phyloP scores from a whole-genome alignment of 805 yeast genomes.

The Saccharomycopsis oosterbeekiorum region DNA sequence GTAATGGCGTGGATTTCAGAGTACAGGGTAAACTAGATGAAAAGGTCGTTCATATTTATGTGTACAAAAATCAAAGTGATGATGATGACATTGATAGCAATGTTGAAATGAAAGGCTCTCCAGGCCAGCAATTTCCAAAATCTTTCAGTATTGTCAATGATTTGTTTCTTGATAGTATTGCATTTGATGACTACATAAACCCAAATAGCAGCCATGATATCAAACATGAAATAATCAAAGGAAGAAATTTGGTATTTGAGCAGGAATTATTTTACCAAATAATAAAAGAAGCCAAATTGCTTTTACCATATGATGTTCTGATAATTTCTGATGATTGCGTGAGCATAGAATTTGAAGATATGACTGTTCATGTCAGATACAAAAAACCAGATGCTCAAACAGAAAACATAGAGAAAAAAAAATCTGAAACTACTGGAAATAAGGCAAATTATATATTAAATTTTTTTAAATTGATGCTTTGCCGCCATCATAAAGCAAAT shows the following conservation, averaged over 20 bases:
- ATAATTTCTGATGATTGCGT: constrained; percentile 56
- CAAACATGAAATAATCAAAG: constrained; percentile 49
- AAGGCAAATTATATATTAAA: constrained; percentile 46
- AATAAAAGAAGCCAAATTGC: constrained; percentile 60
- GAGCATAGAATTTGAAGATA: constrained; percentile 53
- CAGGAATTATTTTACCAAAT: constrained; percentile 78
- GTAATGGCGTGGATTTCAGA: constrained; percentile 19
- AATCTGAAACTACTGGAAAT: constrained; percentile 25
- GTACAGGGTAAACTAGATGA: neutral
- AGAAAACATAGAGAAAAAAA: neutral
- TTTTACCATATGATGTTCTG: constrained; percentile 60
- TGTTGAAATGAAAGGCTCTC: neutral
- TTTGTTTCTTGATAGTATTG: neutral
- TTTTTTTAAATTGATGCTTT: constrained; percentile 50
- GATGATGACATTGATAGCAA: constrained; percentile 5
- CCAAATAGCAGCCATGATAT: constrained; percentile 20
- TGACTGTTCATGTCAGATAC: constrained; percentile 63
- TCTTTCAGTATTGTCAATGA: neutral
- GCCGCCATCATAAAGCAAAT: constrained; percentile 44
- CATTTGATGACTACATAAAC: constrained; percentile 24
- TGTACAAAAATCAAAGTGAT: constrained; percentile 13
- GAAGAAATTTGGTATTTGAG: constrained; percentile 73
- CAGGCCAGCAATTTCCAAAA: neutral
- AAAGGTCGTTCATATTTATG: neutral
- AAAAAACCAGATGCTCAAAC: constrained; percentile 26